A percentile compares a stretch with the other conserved stretches of the same genome.
Conservation (phyloP, 257 asterid species). For the Primulina tabacum region DNA sequence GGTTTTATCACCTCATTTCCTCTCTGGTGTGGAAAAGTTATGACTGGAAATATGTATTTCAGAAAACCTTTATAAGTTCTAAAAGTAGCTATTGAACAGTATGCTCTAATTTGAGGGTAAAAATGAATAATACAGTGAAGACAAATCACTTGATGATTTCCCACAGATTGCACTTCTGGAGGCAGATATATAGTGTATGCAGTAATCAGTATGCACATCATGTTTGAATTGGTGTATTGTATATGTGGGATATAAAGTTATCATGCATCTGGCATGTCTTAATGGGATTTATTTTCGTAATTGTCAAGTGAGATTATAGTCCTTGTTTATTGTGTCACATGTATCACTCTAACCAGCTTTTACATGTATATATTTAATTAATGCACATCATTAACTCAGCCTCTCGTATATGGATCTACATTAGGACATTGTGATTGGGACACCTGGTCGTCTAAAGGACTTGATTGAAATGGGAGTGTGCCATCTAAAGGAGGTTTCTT, state of each 20-base stretch:
- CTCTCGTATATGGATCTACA: constrained; percentile 13
- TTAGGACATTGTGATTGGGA: constrained; percentile 96
- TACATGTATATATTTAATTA: not conserved
- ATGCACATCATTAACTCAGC: constrained; percentile 15
- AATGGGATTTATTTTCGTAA: not conserved
- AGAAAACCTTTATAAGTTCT: no score
- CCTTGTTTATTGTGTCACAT: not conserved
- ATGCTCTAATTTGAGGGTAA: no score
- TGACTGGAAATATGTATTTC: no score
- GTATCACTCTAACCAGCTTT: not conserved
- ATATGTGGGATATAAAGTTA: not conserved
- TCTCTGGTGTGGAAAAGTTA: no score
- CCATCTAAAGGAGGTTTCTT: constrained; percentile 72
- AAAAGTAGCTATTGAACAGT: no score
- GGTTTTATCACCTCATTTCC: no score
- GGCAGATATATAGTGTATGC: not conserved
- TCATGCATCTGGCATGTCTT: constrained; percentile 6
- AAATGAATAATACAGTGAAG: no score
- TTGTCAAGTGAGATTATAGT: not conserved
- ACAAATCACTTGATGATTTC: not conserved
- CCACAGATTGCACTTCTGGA: constrained; percentile 4
- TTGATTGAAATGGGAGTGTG: constrained; percentile 88
- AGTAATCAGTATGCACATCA: no score
- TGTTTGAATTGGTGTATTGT: no score
- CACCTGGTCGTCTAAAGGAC: constrained; percentile 96